Percentiles rank a stretch among this genome's conserved stretches.
Evolutionary conservation across 305 asterid species (phyloP).

Genomic region (Rubia tinctorum): DNA sequence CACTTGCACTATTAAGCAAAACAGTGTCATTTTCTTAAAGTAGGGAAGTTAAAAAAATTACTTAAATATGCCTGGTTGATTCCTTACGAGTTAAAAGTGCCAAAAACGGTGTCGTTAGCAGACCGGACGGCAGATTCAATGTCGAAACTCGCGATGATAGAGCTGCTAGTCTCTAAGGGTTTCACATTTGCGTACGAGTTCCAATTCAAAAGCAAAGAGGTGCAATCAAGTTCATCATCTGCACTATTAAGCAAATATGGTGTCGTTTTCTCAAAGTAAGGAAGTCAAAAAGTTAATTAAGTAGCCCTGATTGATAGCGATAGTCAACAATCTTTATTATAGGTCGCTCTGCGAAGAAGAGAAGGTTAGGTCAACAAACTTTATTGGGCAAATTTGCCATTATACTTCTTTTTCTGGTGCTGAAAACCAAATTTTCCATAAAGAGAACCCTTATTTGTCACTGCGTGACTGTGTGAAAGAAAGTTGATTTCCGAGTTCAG

Average conservation of each 20-base stretch:
- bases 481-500: neutral
- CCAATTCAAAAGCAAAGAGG: slow-evolving; percentile 45
- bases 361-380: slow-evolving; percentile 2
- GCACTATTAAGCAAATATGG: no score
- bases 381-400: neutral
- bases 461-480: neutral
- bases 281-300: no score
- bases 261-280: no score
- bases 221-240: no score
- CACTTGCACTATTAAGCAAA: no score
- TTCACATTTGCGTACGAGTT: slow-evolving; percentile 38
- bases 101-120: slow-evolving; percentile 82
- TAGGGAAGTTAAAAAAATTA: no score
- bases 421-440: no score
- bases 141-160: slow-evolving; percentile 59
- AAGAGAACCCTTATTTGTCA: neutral
- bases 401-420: neutral
- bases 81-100: slow-evolving; percentile 72
- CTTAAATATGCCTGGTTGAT: no score
- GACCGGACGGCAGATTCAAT: slow-evolving; percentile 80
- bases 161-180: slow-evolving; percentile 37
- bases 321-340: no score
- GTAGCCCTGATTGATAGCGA: no score
- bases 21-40: no score
- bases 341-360: no score